Evolutionary conservation across 108 stramenopile species (phyloP).

Genomic region (Pseudonitzschia pungens): DNA sequence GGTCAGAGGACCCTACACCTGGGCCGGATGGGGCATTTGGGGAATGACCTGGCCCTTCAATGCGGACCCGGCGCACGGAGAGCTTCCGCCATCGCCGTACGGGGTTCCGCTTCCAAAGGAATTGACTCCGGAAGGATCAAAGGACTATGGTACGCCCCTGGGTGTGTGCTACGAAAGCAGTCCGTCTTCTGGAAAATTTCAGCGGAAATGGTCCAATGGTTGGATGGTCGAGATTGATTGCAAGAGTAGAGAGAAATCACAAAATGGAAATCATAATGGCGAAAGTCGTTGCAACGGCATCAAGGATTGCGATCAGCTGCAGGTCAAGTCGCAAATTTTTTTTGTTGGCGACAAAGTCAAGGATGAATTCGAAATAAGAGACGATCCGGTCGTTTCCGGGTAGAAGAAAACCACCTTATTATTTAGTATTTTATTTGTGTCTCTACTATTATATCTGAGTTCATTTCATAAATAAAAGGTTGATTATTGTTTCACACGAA

Average conservation of each 20-base stretch:
- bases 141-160: neutral
- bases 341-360: no score
- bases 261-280: neutral
- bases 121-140: neutral
- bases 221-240: constrained; percentile 7
- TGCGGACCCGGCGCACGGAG: constrained; percentile 2
- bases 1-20: neutral
- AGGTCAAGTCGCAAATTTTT: neutral
- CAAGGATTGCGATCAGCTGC: neutral
- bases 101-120: constrained; percentile 7
- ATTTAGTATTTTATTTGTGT: no score
- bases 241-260: neutral
- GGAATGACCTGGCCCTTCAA: constrained; percentile 18
- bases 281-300: neutral
- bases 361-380: no score
- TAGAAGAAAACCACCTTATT: no score
- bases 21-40: constrained; percentile 3
- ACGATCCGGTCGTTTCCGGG: no score
- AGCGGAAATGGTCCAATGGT: constrained; percentile 2
- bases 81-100: neutral
- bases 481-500: no score
- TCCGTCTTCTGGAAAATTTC: neutral
- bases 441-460: no score
- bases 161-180: constrained; percentile 1
- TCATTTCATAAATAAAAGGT: no score